Evolutionary conservation across 768 basidiomycete species (phyloP), one percentile per base, ranked within the genome.

Genomic region (Hemileccinum impolitum): DNA sequence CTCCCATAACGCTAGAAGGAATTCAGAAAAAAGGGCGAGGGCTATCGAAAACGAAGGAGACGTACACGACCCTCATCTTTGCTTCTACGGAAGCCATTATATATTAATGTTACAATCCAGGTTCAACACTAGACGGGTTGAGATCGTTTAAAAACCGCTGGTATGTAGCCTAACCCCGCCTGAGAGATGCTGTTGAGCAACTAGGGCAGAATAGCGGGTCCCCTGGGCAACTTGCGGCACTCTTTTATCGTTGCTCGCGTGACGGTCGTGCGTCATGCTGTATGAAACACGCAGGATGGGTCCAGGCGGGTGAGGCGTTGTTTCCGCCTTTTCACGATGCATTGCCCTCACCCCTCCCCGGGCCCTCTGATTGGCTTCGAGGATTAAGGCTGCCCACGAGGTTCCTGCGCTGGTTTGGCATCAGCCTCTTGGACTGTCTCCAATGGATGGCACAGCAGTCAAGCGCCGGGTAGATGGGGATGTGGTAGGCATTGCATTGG

Each of bases 21-120:
- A 23, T 21, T 60, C 21, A 63, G 45, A 48, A 23, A 34, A 26
- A 11, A 30, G 11, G 28, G 26, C 26, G 10, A 7, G 3, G 5
- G 11, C 10, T 17, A 15, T 23, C 1, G 9, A 39, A 14, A 28
- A 26, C 11, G 47, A 37, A 43, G 6, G 11, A 19, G 19, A 38
- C 59, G 50, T 51, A 60, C 59, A 50, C 57, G n/a, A 61, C 53
- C 34, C 57, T 61, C 57, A 49, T 51, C 17, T 25, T 55, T 14
- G 50, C 50, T 30, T 44, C 45, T 35, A 15, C 41, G 1, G 40
- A 17, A 26, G 44, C n/a, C 61, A 63, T 60, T 13, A 10, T 12
- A 36, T 23, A 23, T 23, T 23, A 23, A 23, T 6, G 23, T 23
- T 23, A 6, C 6, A 23, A 23, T 23, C 6, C 23, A 23, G 23